Conservation (phyloP, 306 rosid species). For the Trifolium pratense region DNA sequence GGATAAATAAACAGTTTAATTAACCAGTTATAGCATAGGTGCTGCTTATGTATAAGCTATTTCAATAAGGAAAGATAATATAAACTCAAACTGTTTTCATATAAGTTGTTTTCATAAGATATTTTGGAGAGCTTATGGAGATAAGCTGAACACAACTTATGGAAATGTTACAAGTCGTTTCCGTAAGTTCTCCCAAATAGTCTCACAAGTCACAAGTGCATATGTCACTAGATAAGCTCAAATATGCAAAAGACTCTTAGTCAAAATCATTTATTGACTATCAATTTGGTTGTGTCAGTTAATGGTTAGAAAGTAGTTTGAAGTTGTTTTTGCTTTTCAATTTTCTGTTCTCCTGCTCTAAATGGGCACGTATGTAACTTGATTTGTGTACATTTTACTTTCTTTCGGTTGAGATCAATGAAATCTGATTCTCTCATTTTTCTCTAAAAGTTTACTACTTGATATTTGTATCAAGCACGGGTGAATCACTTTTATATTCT, state of each 20-base stretch:
- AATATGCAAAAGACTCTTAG: too few species aligned
- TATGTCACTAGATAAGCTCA: too few species aligned
- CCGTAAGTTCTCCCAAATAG: too few species aligned
- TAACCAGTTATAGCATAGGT: too few species aligned
- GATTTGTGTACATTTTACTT: not conserved
- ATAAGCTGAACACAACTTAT: not conserved
- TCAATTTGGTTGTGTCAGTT: not conserved
- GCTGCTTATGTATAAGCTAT: too few species aligned
- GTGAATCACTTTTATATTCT: not conserved
- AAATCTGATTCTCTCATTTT: not conserved
- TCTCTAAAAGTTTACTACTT: not conserved
- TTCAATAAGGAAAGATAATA: too few species aligned
- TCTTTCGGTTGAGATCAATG: not conserved
- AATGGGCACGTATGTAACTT: not conserved
- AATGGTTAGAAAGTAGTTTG: not conserved
- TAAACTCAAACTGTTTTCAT: too few species aligned
- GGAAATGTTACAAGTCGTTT: not conserved
- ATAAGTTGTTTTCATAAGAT: too few species aligned
- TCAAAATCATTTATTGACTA: too few species aligned
- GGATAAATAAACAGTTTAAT: not conserved
- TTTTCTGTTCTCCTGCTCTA: not conserved
- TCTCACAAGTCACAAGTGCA: too few species aligned
- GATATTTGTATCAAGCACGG: conserved; percentile 1
- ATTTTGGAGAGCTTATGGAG: too few species aligned
- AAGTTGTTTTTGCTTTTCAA: not conserved